These are phyloP conservation scores for Barbarea vulgaris DNA, from an alignment of 345 rosid genomes.

Conservation along the genomic window DNA sequence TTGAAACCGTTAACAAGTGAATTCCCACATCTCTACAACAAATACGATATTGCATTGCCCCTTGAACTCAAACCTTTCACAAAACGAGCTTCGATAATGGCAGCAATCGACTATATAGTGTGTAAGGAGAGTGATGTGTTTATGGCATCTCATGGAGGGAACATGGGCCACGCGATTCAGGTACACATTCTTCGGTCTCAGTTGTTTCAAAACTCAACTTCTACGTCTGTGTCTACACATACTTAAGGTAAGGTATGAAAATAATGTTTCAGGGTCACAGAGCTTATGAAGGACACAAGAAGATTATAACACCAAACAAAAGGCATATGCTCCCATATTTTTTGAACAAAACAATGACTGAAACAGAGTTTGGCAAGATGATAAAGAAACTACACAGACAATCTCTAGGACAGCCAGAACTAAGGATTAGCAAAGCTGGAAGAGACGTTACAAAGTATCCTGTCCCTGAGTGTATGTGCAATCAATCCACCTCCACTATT, in stretches of 20 bases:
- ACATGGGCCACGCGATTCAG: conserved; percentile 97
- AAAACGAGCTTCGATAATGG: conserved; percentile 79
- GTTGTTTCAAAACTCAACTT: background rate
- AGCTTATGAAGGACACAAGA: conserved; percentile 89
- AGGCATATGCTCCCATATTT: conserved; percentile 91
- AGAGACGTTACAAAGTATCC: conserved; percentile 92
- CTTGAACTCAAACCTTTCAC: conserved; percentile 79
- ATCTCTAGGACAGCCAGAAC: conserved; percentile 89
- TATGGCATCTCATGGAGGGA: conserved; percentile 99
- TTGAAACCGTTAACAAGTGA: conserved; percentile 63
- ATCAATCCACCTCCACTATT: conserved; percentile 25
- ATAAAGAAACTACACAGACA: conserved; percentile 69
- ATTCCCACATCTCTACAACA: conserved; percentile 76
- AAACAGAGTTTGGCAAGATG: conserved; percentile 65
- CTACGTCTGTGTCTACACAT: background rate
- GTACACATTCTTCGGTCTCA: conserved; percentile 34
- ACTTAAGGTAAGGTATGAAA: conserved; percentile 1
- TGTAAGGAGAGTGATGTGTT: conserved; percentile 85
- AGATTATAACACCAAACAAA: conserved; percentile 89
- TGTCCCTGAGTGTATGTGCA: conserved; percentile 90
- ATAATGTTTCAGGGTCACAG: conserved; percentile 66
- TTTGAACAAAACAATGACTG: conserved; percentile 63
- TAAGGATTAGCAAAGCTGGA: conserved; percentile 67
- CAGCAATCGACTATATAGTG: conserved; percentile 86
- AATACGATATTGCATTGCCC: conserved; percentile 80